phyloP scores from a whole-genome alignment of 192 early-diverging fungal genomes.

The Backusella mclennaniae region DNA sequence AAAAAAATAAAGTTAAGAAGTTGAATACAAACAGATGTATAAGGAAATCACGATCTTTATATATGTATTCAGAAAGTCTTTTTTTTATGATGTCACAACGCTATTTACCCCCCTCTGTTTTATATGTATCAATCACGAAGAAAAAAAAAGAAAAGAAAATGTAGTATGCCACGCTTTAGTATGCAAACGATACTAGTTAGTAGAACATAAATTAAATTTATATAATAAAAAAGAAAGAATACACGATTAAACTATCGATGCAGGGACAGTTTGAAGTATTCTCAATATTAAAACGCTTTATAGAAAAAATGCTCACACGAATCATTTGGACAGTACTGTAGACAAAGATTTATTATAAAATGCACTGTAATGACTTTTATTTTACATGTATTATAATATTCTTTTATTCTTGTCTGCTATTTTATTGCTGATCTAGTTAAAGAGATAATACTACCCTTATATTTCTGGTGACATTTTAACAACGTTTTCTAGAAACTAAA shows the following conservation, averaged over 20 bases:
- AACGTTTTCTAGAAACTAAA: not conserved
- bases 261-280: not conserved
- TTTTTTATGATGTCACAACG: not conserved
- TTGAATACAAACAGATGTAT: not conserved
- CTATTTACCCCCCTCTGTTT: not conserved
- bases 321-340: not conserved
- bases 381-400: not conserved
- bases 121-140: too few species aligned
- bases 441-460: not conserved
- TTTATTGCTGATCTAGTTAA: not conserved
- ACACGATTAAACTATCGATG: conserved; percentile 2
- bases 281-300: not conserved
- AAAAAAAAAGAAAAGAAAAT: not conserved
- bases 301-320: not conserved
- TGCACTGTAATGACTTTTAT: not conserved
- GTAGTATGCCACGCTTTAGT: not conserved
- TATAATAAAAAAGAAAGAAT: not conserved
- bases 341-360: not conserved
- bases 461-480: not conserved
- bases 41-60: not conserved
- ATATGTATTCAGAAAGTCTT: not conserved
- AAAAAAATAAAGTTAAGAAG: not conserved
- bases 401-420: not conserved
- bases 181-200: not conserved
- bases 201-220: not conserved